Evolutionary conservation across 768 basidiomycete species (phyloP), one percentile per base, ranked within the genome.

Genomic region (Lyophyllum semitale): DNA sequence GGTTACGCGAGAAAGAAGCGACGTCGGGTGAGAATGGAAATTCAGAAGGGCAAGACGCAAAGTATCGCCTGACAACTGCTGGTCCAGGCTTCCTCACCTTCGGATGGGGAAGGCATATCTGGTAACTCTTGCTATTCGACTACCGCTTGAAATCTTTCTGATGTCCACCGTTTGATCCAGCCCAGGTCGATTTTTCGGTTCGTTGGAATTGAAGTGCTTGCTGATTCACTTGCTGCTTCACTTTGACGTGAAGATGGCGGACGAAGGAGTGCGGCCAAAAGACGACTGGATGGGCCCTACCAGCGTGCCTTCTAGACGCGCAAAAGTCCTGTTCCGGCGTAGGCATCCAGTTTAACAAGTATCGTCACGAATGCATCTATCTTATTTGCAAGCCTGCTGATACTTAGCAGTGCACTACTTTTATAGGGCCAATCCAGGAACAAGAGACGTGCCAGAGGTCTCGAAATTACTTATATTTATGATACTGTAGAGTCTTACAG

Each of bases 121-220:
- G 68, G 67, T 68, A 41, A 37, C 22, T 3, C 20, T 22, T 17
- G 13, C 23, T n/a, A 11, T 48, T 20, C 25, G n/a, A 17, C 22
- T 35, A 32, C 42, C 2, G 4, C 15, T 13, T 13, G 41, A 30
- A n/a, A 17, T 20, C 27, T 35, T n/a, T 25, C 32, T 25, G 38
- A 38, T 47, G n/a, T 41, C 15, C 3, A 41, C 4, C 25, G 9
- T 15, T 1, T 32, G n/a, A 12, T 45, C 62, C 35, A 60, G 70
- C 43, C 73, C 75, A 6, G 73, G 78, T 18, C 71, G 79, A 0
- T 79, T 77, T 62, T 78, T 81, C 55, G 77, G 76, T 2, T 69
- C 75, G 0, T 63, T 55, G 6, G 74, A 75, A 55, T 43, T 81
- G 25, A 82, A 82, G 59, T 54, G 70, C 0, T 74, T 82, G 68